Evolutionary conservation across 352 stramenopile genomes (phyloP), one percentile per base, ranked within the genome.

Genomic region (Pilasporangium apinafurcum): DNA sequence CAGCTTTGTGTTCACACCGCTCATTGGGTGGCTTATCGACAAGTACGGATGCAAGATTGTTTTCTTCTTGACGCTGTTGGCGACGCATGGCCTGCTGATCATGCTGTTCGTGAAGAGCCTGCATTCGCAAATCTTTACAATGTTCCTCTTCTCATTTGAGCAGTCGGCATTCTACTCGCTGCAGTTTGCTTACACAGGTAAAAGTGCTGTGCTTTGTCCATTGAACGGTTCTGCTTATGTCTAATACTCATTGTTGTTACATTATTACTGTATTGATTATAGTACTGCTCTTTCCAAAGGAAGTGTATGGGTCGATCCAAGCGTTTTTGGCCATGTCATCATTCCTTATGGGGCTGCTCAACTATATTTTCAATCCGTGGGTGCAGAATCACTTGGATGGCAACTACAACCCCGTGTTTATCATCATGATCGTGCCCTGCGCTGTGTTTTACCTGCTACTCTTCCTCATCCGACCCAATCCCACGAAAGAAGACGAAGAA

Each of bases 341-440:
- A 20, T 59, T 69, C 56, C 46, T 62, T 4, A 51, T 66, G 51
- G 46, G 51, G 12, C 51, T 66, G 14, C 51, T 65, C 44, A 65
- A 66, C 44, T 69, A 66, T 56, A 50, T 48, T 16, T 69, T 69
- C 51, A 69, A 43, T 18, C 56, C 56, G 26, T 66, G 56, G 56
- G 48, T 59, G 2, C 56, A 69, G 20, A 50, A 66, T n/a, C 54
- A 54, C 21, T 53, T 70, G 2, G 37, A 29, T 14, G 56, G 60
- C 20, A 45, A 66, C 44, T 66, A 66, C 40, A 50, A 55, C 9
- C 54, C 53, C 14, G 56, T 70, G 10, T 29, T 70, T 4, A 32
- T 70, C 14, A 58, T 70, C 42, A 64, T 70, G 36, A 42, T 53
- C 14, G 52, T 59, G n/a, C 60, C 56, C 2, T 27, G 62, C 25